Percentiles rank a stretch among this genome's conserved stretches.
Conservation (phyloP, 805 yeast species). For the Metschnikowia kofuensis region DNA sequence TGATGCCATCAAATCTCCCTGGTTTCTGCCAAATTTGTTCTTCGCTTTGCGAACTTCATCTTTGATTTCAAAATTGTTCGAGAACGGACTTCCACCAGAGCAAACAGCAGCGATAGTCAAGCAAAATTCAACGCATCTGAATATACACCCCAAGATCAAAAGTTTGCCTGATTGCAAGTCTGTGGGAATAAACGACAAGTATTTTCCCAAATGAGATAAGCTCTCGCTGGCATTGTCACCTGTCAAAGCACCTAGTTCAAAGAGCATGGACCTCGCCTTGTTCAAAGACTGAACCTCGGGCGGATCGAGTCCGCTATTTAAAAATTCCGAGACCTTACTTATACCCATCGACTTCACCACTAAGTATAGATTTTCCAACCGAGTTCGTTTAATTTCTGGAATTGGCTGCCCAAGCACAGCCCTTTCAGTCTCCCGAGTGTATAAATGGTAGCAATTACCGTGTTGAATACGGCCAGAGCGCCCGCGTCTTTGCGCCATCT, state of each 20-base stretch:
- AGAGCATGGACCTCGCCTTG: conserved; percentile 50
- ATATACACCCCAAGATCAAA: conserved; percentile 72
- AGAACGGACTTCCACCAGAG: conserved; percentile 72
- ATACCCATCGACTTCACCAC: conserved; percentile 90
- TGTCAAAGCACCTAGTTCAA: conserved; percentile 70
- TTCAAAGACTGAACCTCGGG: conserved; percentile 57
- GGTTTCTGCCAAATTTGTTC: conserved; percentile 41
- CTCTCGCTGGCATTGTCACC: conserved; percentile 25
- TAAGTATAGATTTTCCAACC: conserved; percentile 77
- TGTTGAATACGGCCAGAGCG: conserved; percentile 94
- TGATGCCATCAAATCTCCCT: conserved; percentile 75
- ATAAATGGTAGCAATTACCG: conserved; percentile 81
- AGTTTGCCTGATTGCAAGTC: conserved; percentile 85
- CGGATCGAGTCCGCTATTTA: conserved; percentile 76
- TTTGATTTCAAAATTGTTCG: conserved; percentile 58
- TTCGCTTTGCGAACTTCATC: conserved; percentile 53
- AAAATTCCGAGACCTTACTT: conserved; percentile 62
- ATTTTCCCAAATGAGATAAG: conserved; percentile 76
- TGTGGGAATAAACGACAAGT: conserved; percentile 77
- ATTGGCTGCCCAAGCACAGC: conserved; percentile 70
- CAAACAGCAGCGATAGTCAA: conserved; percentile 78
- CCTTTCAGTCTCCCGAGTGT: conserved; percentile 54
- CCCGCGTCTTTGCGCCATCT: conserved; percentile 87
- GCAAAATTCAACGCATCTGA: conserved; percentile 76
- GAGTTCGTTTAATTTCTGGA: conserved; percentile 85